Evolutionary conservation across 1,284 basidiomycete genomes (phyloP).

Genomic region (Amylostereum areolatum): DNA sequence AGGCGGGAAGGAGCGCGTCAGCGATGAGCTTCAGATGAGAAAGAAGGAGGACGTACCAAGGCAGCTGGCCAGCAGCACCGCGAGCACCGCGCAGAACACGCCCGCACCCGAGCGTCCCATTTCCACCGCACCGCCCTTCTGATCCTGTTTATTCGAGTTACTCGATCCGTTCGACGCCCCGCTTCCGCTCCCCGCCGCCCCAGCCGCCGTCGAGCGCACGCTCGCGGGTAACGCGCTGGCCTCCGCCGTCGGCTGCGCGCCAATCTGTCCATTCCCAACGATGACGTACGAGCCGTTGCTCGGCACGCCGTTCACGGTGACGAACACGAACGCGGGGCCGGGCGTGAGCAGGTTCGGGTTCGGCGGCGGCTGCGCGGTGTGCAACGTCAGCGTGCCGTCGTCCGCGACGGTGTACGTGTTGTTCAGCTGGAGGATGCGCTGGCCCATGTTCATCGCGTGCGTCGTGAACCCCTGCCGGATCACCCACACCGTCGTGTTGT

Average conservation of each 20-base stretch:
- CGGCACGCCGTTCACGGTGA: constrained; percentile 82
- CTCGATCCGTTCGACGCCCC: background rate
- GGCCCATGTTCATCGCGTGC: constrained; percentile 94
- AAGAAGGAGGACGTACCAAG: too few species aligned
- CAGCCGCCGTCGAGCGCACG: constrained; percentile 34
- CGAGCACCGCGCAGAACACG: too few species aligned
- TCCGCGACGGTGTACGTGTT: constrained; percentile 76
- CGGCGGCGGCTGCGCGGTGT: constrained; percentile 75
- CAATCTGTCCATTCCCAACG: constrained; percentile 77
- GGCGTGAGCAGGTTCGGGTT: constrained; percentile 83
- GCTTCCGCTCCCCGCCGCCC: constrained; percentile 30
- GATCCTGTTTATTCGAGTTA: background rate
- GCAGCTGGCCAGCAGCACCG: too few species aligned
- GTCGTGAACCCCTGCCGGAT: constrained; percentile 90
- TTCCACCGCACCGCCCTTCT: too few species aligned
- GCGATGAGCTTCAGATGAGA: too few species aligned
- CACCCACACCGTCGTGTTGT: constrained; percentile 76
- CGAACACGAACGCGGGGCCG: constrained; percentile 79
- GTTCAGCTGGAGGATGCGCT: constrained; percentile 72
- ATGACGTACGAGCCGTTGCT: constrained; percentile 71
- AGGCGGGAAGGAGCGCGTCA: too few species aligned
- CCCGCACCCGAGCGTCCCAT: too few species aligned
- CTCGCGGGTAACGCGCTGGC: constrained; percentile 49
- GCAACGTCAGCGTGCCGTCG: constrained; percentile 69
- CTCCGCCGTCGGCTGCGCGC: constrained; percentile 48